Evolutionary conservation across 345 rosid genomes (phyloP).

Genomic region (Populus deltoides): DNA sequence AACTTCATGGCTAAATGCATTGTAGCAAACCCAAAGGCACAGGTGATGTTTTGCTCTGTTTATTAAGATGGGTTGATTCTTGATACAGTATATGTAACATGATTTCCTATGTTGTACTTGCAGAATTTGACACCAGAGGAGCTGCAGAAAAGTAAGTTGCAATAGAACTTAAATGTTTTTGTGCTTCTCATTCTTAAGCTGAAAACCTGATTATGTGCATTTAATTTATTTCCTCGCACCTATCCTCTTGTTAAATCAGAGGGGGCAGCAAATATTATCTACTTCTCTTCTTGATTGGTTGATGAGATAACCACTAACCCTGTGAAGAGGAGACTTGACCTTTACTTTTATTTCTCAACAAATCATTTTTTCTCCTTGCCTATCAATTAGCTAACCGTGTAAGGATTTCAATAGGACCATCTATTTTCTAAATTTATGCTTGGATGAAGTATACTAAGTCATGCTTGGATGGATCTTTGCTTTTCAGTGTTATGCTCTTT

Average conservation of each 20-base stretch:
- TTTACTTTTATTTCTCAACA: not conserved
- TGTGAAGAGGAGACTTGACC: not conserved
- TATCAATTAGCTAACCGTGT: not conserved
- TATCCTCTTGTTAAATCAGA: not conserved
- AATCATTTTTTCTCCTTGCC: not conserved
- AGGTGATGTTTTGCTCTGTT: constrained; percentile 32
- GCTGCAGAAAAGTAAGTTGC: constrained; percentile 69
- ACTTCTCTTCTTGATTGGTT: not conserved
- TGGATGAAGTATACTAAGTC: not conserved
- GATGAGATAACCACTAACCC: not conserved
- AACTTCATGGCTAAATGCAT: constrained; percentile 92
- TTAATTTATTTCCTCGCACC: not conserved
- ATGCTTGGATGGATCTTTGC: not conserved
- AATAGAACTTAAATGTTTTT: not conserved
- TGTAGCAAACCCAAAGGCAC: constrained; percentile 72
- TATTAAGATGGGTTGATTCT: not conserved
- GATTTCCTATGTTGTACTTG: constrained; percentile 29
- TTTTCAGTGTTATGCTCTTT: not conserved
- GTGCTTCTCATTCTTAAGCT: too few species aligned
- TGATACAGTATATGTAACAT: constrained; percentile 10
- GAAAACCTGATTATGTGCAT: not conserved
- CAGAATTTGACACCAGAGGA: constrained; percentile 80
- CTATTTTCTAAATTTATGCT: not conserved
- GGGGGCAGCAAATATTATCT: not conserved
- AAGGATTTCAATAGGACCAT: not conserved